These are phyloP conservation scores for Pseudogymnoascus sp. DNA, from an alignment of 2,329 filamentous ascomycete species.

Conservation along the genomic window DNA sequence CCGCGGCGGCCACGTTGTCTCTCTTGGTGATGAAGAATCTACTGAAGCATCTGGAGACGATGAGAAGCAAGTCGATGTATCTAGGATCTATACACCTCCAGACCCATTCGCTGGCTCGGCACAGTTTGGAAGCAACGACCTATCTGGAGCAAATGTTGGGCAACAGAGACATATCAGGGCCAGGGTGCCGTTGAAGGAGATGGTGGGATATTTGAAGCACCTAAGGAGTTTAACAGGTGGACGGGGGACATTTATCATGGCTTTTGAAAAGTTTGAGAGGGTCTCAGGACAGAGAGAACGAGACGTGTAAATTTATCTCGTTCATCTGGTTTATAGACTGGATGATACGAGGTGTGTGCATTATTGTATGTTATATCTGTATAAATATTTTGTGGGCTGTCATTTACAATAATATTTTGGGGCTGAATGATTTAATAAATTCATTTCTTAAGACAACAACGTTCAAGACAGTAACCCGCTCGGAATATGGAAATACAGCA, in stretches of 20 bases:
- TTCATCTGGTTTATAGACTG: too few relatives aligned
- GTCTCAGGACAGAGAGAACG: constrained; percentile 50
- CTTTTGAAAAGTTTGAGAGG: constrained; percentile 62
- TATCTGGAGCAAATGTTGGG: constrained; percentile 16
- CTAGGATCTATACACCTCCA: constrained; percentile 75
- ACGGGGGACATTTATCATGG: constrained; percentile 70
- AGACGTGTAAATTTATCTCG: neutral
- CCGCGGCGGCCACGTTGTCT: constrained; percentile 66
- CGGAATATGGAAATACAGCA: neutral
- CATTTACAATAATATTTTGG: neutral
- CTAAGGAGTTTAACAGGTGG: constrained; percentile 83
- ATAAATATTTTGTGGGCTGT: neutral
- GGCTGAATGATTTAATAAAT: neutral
- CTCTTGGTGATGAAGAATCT: constrained; percentile 44
- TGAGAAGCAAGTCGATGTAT: constrained; percentile 52
- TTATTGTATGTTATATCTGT: neutral
- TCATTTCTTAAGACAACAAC: neutral
- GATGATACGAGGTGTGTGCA: neutral
- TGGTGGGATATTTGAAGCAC: constrained; percentile 90
- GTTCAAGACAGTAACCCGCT: neutral
- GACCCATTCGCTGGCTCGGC: constrained; percentile 60
- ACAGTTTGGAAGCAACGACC: neutral
- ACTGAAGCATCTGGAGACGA: constrained; percentile 14
- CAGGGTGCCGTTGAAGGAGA: constrained; percentile 87
- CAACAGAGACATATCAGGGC: constrained; percentile 65